Percentiles rank a stretch among this genome's conserved stretches.
Evolutionary conservation across 1,284 basidiomycete genomes (phyloP).

Genomic region (Rhodotorula glutinis): DNA sequence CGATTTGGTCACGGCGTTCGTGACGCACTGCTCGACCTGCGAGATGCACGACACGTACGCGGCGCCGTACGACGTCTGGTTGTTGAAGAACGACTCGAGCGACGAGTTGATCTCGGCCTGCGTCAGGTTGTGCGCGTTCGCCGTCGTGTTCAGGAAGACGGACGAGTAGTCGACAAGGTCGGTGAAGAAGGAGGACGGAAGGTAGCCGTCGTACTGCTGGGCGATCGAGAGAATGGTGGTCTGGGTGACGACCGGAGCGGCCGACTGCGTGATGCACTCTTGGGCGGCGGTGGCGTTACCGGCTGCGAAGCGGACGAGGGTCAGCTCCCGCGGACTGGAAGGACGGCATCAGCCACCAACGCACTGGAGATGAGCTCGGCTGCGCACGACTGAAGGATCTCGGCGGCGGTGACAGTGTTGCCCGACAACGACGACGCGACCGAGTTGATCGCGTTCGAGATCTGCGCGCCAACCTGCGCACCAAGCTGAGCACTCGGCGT

Average conservation of each 20-base stretch:
- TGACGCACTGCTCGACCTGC: conserved; percentile 41
- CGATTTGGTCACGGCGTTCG: conserved; percentile 28
- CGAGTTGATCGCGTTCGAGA: conserved; percentile 39
- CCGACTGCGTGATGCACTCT: conserved; percentile 33
- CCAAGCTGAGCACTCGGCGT: conserved; percentile 30
- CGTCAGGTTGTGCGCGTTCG: conserved; percentile 33
- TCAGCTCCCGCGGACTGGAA: neutral
- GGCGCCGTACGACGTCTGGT: conserved; percentile 39
- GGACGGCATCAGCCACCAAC: neutral
- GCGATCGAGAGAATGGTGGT: conserved; percentile 38
- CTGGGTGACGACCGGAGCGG: conserved; percentile 30
- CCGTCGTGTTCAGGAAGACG: conserved; percentile 23
- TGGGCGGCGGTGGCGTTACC: conserved; percentile 39
- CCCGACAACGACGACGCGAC: conserved; percentile 37
- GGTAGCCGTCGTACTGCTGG: conserved; percentile 38
- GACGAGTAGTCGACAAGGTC: conserved; percentile 37
- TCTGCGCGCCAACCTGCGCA: conserved; percentile 36
- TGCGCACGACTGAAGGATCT: conserved; percentile 39
- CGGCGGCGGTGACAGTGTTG: conserved; percentile 41
- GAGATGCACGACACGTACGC: conserved; percentile 39
- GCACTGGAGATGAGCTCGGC: conserved; percentile 36
- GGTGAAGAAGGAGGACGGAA: conserved; percentile 42
- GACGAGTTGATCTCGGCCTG: conserved; percentile 28
- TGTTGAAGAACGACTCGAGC: conserved; percentile 42
- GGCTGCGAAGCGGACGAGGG: conserved; percentile 6